Conservation (phyloP, 257 asterid species). For the Jasminum sambac region DNA sequence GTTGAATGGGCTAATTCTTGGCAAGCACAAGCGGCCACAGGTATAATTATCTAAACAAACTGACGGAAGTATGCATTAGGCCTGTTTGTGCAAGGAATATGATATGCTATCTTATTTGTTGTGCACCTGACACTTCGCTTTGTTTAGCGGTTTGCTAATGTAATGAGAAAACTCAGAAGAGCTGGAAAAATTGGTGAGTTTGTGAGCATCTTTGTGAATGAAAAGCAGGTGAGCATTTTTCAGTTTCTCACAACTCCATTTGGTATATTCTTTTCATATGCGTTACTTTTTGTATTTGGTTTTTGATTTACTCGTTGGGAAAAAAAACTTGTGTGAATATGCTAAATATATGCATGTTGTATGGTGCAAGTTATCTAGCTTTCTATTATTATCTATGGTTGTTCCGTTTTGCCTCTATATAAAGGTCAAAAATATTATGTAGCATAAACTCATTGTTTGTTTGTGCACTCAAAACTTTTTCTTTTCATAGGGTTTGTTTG, state of each 20-base stretch:
- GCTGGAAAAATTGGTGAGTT: constrained; percentile 89
- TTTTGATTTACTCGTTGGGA: too few relatives aligned
- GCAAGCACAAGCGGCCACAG: constrained; percentile 81
- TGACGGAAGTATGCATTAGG: background rate
- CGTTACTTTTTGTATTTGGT: too few relatives aligned
- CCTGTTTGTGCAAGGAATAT: background rate
- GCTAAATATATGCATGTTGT: background rate
- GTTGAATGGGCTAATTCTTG: constrained; percentile 87
- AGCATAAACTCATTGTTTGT: background rate
- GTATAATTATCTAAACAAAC: constrained; percentile 31
- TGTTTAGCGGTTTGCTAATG: constrained; percentile 59
- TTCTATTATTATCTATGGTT: background rate
- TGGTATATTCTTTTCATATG: too few relatives aligned
- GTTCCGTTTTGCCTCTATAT: background rate
- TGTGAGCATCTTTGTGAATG: constrained; percentile 84
- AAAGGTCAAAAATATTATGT: background rate
- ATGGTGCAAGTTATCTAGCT: background rate
- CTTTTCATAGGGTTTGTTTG: too few relatives aligned
- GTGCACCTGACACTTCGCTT: constrained; percentile 15
- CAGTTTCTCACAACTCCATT: too few relatives aligned
- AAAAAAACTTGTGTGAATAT: too few relatives aligned
- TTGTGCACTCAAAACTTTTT: background rate
- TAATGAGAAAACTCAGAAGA: constrained; percentile 84
- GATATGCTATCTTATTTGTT: background rate
- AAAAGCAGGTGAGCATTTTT: constrained; percentile 60